Base-by-base conservation (phyloP, 1,284 basidiomycete species). In the Boletellus deceptivus region DNA sequence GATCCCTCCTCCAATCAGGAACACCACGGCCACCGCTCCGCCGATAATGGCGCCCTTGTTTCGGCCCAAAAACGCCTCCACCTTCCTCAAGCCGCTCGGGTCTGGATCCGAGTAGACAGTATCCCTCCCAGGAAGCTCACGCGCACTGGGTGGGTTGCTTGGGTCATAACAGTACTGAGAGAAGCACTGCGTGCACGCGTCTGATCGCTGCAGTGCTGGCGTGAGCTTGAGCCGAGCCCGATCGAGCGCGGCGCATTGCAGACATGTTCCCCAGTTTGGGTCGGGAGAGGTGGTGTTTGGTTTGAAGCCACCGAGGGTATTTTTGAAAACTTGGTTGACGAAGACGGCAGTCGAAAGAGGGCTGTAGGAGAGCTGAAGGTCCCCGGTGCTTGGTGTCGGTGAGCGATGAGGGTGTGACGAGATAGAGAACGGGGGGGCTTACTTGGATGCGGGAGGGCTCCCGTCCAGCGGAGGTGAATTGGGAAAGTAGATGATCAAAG, bases 401-500 rank as follows among this genome's bases (percentile, higher is more conserved):
- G 39, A 45, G 33, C 18, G 11, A 43, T 53, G 43, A 50, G 49
- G 34, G 34, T 6, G 14, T 22, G 36, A 27, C 33, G 1, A 4
- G 16, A 18, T 10, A 13, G 25, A 6, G 24, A 44, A 36, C 29
- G 13, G 11, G 9, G n/a, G 41, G 20, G 64, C 76, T 53, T 61
- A 86, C 83, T 86, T 86, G 18, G 80, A 74, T 7, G 80, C 74
- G 18, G 84, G 83, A 49, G 74, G 59, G 47, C 71, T 72, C 7
- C 84, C 83, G 52, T 75, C 75, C 29, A 82, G 59, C 3, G 84
- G 84, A 8, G 83, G 83, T 22, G 80, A 72, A 59, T 84, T 86
- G 4, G 84, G 84, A n/a, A 86, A 68, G 52, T 82, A 83, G 16
- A 85, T 74, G 20, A 85, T 60, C 27, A 86, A 57, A 0, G 83